Evolutionary conservation across 345 rosid genomes (phyloP), one percentile per base, ranked within the genome.

Genomic region (Rhizophora mangle): DNA sequence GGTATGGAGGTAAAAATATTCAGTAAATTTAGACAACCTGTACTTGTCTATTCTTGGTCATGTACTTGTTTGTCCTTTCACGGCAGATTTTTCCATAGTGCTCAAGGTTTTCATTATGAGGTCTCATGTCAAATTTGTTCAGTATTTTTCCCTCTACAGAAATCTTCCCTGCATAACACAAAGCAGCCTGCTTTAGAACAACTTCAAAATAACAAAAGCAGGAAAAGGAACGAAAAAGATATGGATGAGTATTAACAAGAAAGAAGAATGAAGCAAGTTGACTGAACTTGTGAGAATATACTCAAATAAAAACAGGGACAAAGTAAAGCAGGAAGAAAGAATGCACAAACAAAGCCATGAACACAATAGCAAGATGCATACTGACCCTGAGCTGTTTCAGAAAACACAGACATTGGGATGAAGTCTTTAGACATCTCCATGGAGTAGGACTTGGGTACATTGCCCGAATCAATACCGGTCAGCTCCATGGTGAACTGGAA

Each of bases 91-190:
- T 88, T 53, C 94, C 87, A 64, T 93, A 89, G 75, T 80, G 82
- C 76, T 89, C 98, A 0, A 89, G 84, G 79, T 82, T 88, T 66
- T 85, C 94, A 46, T 75, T 74, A 71, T 87, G 87, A 36, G 91
- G 98, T 78, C 88, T 89, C 92, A 91, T 85, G 75, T 93, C 96
- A 77, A 93, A 91, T 69, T 91, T 91, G 81, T 89, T 82, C 49
- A 79, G 74, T 63, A 91, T 88, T 79, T 85, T 93, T 52, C 98
- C 98, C 80, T 91, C 98, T 22, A 81, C 83, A 16, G 84, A 70
- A 51, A 65, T 46, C 78, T 83, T 83, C 68, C 92, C 96, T 88
- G 78, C 30, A 22, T 60, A 67, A 74, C n/a, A 55, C 32, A 80
- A 68, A 52, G 29, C 60, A 53, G 55, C 32, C 39, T 0, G 20